These are phyloP conservation scores for Colletotrichum plurivorum DNA, from an alignment of 2,329 filamentous ascomycete genomes.

Conservation along the genomic window DNA sequence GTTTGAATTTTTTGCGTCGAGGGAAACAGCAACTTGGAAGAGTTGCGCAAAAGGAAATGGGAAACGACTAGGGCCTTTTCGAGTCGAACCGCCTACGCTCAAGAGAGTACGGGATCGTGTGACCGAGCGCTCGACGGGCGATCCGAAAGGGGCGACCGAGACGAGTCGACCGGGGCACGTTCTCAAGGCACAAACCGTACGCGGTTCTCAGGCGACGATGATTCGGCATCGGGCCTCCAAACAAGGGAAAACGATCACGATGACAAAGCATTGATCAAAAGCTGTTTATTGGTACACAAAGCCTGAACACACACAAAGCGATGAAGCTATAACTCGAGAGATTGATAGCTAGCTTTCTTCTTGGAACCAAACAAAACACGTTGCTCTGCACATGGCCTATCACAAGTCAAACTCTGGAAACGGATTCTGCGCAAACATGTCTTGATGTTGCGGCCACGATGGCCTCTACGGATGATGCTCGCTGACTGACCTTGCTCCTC, in stretches of 20 bases:
- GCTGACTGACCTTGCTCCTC: neutral
- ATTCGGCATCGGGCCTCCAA: neutral
- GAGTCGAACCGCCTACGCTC: slow-evolving; percentile 25
- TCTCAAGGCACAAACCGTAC: neutral
- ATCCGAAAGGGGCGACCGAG: slow-evolving; percentile 39
- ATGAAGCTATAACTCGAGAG: slow-evolving; percentile 42
- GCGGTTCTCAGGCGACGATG: neutral
- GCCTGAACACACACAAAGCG: slow-evolving; percentile 28
- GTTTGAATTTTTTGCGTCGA: slow-evolving; percentile 26
- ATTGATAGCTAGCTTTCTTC: slow-evolving; percentile 40
- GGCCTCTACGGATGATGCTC: too few relatives aligned
- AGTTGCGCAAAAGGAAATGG: slow-evolving; percentile 4
- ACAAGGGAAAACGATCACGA: slow-evolving; percentile 26
- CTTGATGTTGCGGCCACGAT: neutral
- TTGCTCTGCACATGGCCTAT: slow-evolving; percentile 29
- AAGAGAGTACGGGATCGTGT: slow-evolving; percentile 27
- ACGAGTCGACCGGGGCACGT: slow-evolving; percentile 17
- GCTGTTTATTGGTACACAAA: slow-evolving; percentile 25
- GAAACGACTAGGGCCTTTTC: slow-evolving; percentile 4
- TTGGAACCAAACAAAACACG: slow-evolving; percentile 26
- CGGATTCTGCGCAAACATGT: neutral
- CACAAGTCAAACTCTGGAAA: slow-evolving; percentile 16
- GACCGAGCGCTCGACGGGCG: slow-evolving; percentile 30
- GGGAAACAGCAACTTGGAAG: neutral
- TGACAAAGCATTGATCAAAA: slow-evolving; percentile 25